These are phyloP conservation scores for Boletus insuetus DNA, from an alignment of 768 basidiomycete species.

Conservation along the genomic window DNA sequence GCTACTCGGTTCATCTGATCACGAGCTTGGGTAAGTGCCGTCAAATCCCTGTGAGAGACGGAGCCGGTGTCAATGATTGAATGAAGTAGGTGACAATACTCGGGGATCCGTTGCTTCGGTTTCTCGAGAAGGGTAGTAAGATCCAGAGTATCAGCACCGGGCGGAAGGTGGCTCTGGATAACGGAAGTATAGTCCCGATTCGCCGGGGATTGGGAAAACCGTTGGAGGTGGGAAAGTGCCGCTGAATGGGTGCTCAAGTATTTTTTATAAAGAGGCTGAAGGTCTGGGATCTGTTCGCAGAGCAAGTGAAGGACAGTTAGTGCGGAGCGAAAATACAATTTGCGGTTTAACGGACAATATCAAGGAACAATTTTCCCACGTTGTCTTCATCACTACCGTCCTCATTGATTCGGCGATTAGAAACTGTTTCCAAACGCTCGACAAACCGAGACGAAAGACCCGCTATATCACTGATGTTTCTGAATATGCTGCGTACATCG, in stretches of 20 bases:
- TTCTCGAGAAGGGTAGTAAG: slow-evolving; percentile 89
- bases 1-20: slow-evolving; percentile 62
- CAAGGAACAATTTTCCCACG: slow-evolving; percentile 65
- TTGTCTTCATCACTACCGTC: slow-evolving; percentile 58
- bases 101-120: slow-evolving; percentile 90
- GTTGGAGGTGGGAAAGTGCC: slow-evolving; percentile 59
- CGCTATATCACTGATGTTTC: slow-evolving; percentile 69
- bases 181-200: slow-evolving; percentile 57
- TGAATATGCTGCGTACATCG: slow-evolving; percentile 65
- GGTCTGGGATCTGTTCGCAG: slow-evolving; percentile 50
- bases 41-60: slow-evolving; percentile 55
- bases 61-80: slow-evolving; percentile 69
- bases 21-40: slow-evolving; percentile 4
- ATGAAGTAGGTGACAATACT: slow-evolving; percentile 79
- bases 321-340: neutral
- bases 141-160: slow-evolving; percentile 80
- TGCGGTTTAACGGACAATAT: slow-evolving; percentile 46
- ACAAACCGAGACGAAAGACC: slow-evolving; percentile 59
- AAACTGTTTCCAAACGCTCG: slow-evolving; percentile 54
- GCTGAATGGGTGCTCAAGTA: slow-evolving; percentile 74
- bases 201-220: slow-evolving; percentile 37
- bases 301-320: neutral
- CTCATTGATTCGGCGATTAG: slow-evolving; percentile 51
- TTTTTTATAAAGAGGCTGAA: slow-evolving; percentile 65
- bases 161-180: slow-evolving; percentile 44